Percentiles rank a stretch among this genome's conserved stretches.
Conservation (phyloP, 1,139 yeast genomes). For the Pichia sp. region DNA sequence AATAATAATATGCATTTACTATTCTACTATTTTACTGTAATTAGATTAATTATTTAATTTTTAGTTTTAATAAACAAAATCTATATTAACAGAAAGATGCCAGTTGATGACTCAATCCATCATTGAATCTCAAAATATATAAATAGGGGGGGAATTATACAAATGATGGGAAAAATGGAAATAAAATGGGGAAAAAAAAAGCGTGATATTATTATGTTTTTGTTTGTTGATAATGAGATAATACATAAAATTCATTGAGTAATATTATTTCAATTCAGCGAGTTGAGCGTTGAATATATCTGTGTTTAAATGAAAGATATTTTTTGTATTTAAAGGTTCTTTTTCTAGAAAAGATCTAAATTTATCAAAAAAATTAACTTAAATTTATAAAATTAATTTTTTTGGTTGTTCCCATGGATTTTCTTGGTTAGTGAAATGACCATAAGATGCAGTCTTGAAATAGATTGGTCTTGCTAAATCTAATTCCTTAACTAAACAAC, state of each 20-base stretch:
- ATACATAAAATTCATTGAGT: conserved; percentile 10
- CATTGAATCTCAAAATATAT: conserved; percentile 17
- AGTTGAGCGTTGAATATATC: conserved; percentile 16
- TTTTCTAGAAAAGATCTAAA: conserved; percentile 10
- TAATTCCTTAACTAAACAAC: conserved; percentile 94
- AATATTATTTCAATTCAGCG: conserved; percentile 12
- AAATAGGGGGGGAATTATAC: conserved; percentile 8
- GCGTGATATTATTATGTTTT: neutral
- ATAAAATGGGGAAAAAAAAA: neutral
- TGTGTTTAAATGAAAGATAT: too few relatives aligned
- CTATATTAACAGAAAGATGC: conserved; percentile 20
- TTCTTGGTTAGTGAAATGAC: conserved; percentile 99
- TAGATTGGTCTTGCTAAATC: conserved; percentile 98
- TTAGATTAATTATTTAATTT: too few relatives aligned
- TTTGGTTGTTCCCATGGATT: conserved; percentile 99
- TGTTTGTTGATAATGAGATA: neutral
- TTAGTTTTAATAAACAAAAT: neutral
- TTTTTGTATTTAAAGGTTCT: neutral
- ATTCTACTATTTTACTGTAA: too few relatives aligned
- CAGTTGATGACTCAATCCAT: conserved; percentile 23
- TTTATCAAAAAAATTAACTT: neutral
- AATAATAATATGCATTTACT: too few relatives aligned
- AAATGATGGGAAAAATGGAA: conserved; percentile 10
- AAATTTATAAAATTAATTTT: conserved; percentile 60
- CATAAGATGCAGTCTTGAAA: conserved; percentile 97